phyloP scores from a whole-genome alignment of 2,329 filamentous ascomycete genomes.

The Davidsoniella virescens region DNA sequence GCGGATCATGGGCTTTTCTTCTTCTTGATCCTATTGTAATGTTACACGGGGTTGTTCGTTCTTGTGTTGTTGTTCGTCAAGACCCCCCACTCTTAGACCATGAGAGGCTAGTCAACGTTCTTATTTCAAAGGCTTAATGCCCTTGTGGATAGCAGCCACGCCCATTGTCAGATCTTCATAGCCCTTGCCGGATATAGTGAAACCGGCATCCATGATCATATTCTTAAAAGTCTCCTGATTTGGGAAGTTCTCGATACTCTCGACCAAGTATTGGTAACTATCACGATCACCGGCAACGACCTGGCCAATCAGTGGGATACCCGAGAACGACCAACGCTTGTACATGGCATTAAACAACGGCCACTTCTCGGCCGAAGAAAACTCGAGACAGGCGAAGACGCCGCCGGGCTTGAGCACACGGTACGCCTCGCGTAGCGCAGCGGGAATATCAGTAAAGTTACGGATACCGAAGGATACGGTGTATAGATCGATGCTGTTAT shows the following conservation, averaged over 20 bases:
- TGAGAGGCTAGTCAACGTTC: background rate
- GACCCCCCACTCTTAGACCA: too few species aligned
- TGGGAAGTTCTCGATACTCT: constrained; percentile 91
- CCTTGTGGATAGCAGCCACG: constrained; percentile 91
- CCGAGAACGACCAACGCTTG: constrained; percentile 88
- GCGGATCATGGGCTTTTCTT: too few species aligned
- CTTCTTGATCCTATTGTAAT: too few species aligned
- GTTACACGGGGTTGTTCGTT: too few species aligned
- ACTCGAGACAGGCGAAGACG: constrained; percentile 92
- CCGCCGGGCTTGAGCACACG: constrained; percentile 86
- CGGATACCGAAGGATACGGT: constrained; percentile 95
- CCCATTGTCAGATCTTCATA: constrained; percentile 87
- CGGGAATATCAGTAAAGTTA: constrained; percentile 87
- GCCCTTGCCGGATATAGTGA: constrained; percentile 62
- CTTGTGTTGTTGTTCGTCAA: too few species aligned
- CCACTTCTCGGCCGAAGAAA: constrained; percentile 65
- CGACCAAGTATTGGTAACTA: constrained; percentile 95
- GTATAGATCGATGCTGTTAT: constrained; percentile 74
- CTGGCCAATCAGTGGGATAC: constrained; percentile 90
- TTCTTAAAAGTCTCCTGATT: constrained; percentile 67
- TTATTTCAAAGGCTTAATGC: constrained; percentile 53
- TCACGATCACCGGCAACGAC: constrained; percentile 85
- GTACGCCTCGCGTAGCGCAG: constrained; percentile 66
- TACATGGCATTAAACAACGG: constrained; percentile 70
- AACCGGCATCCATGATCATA: constrained; percentile 75